Evolutionary conservation across 2,329 filamentous ascomycete species (phyloP).

Genomic region (Calonectria pauciramosa): DNA sequence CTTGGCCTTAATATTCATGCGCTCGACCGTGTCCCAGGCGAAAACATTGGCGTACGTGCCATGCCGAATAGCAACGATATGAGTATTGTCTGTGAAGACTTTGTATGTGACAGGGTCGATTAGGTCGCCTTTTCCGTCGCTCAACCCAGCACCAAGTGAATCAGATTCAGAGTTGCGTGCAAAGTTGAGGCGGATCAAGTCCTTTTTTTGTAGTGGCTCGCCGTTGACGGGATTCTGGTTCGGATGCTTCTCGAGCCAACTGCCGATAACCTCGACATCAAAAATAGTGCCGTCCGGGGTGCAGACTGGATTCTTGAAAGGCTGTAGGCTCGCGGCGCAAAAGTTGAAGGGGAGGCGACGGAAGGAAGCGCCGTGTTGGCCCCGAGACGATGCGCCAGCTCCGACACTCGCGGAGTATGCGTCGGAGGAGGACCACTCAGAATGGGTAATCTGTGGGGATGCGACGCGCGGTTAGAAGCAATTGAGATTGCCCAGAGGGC

Average conservation of each 20-base stretch:
- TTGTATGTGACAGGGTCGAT: slow-evolving; percentile 98
- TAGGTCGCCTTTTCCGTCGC: slow-evolving; percentile 79
- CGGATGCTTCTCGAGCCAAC: slow-evolving; percentile 91
- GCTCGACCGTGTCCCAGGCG: slow-evolving; percentile 93
- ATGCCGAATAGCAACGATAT: slow-evolving; percentile 89
- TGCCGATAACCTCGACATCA: slow-evolving; percentile 92
- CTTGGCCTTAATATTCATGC: slow-evolving; percentile 96
- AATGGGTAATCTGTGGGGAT: slow-evolving; percentile 82
- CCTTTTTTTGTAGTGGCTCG: slow-evolving; percentile 80
- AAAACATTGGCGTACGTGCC: slow-evolving; percentile 94
- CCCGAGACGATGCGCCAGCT: slow-evolving; percentile 72
- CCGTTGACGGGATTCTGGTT: slow-evolving; percentile 93
- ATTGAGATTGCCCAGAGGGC: not conserved
- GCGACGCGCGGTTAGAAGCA: slow-evolving; percentile 11
- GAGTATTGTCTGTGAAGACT: slow-evolving; percentile 97
- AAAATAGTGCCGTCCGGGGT: slow-evolving; percentile 90
- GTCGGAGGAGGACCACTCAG: slow-evolving; percentile 95
- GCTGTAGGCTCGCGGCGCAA: slow-evolving; percentile 95
- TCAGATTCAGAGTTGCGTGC: slow-evolving; percentile 85
- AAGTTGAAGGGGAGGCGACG: slow-evolving; percentile 97
- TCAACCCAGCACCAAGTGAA: slow-evolving; percentile 60
- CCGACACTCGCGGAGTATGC: slow-evolving; percentile 87
- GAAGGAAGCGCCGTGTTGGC: slow-evolving; percentile 71
- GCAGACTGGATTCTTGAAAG: slow-evolving; percentile 95
- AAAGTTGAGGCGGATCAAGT: slow-evolving; percentile 93